A percentile compares a stretch with the other conserved stretches of the same genome.
These are phyloP conservation scores for Sporothrix dimorphospora DNA, from an alignment of 2,329 filamentous ascomycete genomes.

Conservation along the genomic window DNA sequence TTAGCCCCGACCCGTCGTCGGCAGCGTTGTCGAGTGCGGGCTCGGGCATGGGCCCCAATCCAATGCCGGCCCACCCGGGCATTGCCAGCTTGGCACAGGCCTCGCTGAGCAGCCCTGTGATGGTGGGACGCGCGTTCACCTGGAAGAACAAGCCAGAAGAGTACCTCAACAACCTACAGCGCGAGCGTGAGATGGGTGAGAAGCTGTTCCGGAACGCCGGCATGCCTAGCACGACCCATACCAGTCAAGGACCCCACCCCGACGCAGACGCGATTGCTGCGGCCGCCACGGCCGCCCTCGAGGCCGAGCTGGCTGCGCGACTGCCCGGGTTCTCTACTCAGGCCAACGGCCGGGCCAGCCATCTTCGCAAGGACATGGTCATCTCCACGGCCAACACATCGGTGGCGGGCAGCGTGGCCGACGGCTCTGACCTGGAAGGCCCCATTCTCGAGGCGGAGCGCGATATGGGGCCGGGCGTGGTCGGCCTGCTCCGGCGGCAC, in stretches of 20 bases:
- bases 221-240: background rate
- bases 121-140: constrained; percentile 57
- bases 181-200: constrained; percentile 34
- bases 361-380: constrained; percentile 49
- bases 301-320: constrained; percentile 15
- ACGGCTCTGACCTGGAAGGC: constrained; percentile 62
- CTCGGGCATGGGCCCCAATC: constrained; percentile 30
- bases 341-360: constrained; percentile 40
- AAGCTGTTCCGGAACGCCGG: background rate
- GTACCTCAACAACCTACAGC: constrained; percentile 51
- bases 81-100: constrained; percentile 45
- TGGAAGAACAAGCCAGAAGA: constrained; percentile 68
- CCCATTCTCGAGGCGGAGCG: constrained; percentile 54
- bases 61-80: constrained; percentile 35
- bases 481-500: constrained; percentile 64
- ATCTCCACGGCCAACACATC: constrained; percentile 54
- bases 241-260: background rate
- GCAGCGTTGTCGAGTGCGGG: constrained; percentile 37
- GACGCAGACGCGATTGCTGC: constrained; percentile 30
- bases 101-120: constrained; percentile 47
- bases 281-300: constrained; percentile 16
- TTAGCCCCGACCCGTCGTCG: constrained; percentile 38
- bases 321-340: background rate
- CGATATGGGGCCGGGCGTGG: constrained; percentile 42
- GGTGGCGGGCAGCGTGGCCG: constrained; percentile 60